Percentiles rank a stretch among this genome's conserved stretches.
These are phyloP conservation scores for Epithele typhae DNA, from an alignment of 768 basidiomycete genomes.

Conservation along the genomic window DNA sequence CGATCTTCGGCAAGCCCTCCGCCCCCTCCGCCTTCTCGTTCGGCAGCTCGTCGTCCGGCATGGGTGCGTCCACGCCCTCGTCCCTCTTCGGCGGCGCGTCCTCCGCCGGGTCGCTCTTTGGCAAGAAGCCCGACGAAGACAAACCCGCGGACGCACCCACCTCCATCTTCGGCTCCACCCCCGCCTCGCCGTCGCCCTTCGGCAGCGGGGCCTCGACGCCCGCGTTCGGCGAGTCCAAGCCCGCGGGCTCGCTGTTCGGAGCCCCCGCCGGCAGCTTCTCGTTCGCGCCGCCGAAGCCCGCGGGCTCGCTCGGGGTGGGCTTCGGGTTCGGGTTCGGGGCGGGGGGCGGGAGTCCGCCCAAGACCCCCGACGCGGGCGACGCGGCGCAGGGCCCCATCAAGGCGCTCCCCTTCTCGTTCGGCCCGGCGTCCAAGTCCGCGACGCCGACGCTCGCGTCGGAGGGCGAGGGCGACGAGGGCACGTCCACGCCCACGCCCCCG, in stretches of 20 bases:
- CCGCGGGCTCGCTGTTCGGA: neutral
- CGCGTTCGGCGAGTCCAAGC: too few relatives aligned
- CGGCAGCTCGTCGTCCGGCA: neutral
- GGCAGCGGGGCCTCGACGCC: neutral
- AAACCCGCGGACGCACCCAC: neutral
- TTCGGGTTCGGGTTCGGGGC: conserved; percentile 58
- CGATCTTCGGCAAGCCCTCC: conserved; percentile 1
- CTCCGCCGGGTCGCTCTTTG: conserved; percentile 1
- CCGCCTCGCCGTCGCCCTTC: conserved; percentile 3
- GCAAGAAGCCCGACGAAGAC: conserved; percentile 13
- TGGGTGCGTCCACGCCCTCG: conserved; percentile 7
- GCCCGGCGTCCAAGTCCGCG: conserved; percentile 1
- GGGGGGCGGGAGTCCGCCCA: conserved; percentile 25
- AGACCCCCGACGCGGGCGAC: conserved; percentile 22
- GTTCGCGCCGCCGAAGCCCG: conserved; percentile 13
- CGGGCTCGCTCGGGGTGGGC: conserved; percentile 56
- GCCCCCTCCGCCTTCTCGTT: neutral
- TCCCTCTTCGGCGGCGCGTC: conserved; percentile 3
- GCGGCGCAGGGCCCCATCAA: conserved; percentile 5
- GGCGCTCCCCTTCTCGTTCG: conserved; percentile 14
- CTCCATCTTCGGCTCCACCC: too few relatives aligned
- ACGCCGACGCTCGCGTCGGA: neutral
- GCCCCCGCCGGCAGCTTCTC: neutral
- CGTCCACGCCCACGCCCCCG: neutral
- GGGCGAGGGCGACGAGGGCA: conserved; percentile 10